phyloP scores from a whole-genome alignment of 768 basidiomycete genomes.

The Tephrocybe sp. region DNA sequence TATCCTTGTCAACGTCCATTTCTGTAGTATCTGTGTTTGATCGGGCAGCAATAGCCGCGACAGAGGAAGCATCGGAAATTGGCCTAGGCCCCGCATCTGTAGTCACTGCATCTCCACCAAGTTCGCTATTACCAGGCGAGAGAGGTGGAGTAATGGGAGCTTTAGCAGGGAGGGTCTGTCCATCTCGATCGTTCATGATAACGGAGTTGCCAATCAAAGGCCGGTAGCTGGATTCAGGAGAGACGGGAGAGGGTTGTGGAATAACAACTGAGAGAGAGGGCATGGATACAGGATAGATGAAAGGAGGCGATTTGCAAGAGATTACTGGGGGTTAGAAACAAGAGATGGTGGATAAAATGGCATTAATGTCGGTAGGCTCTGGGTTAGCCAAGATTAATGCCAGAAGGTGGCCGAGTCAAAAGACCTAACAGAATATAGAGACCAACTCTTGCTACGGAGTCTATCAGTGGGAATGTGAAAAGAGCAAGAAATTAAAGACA shows the following conservation, averaged over 20 bases:
- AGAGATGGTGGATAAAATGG: slow-evolving; percentile 5
- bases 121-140: slow-evolving; percentile 54
- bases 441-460: not conserved
- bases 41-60: slow-evolving; percentile 11
- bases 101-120: slow-evolving; percentile 31
- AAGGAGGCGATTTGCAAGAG: not conserved
- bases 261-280: slow-evolving; percentile 23
- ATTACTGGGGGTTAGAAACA: not conserved
- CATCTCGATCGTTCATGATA: slow-evolving; percentile 23
- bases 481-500: not conserved
- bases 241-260: slow-evolving; percentile 27
- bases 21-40: slow-evolving; percentile 16
- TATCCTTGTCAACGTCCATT: slow-evolving; percentile 25
- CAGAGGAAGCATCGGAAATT: slow-evolving; percentile 23
- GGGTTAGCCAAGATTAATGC: slow-evolving; percentile 1
- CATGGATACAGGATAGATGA: slow-evolving; percentile 13
- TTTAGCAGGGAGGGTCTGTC: slow-evolving; percentile 43
- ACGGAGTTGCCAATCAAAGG: slow-evolving; percentile 23
- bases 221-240: slow-evolving; percentile 23
- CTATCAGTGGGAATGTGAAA: not conserved
- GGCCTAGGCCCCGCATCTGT: slow-evolving; percentile 33
- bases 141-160: slow-evolving; percentile 72
- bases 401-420: not conserved
- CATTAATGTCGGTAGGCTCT: not conserved
- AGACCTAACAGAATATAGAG: not conserved